A percentile compares a stretch with the other conserved stretches of the same genome.
These are phyloP conservation scores for Rhizophora apiculata DNA, from an alignment of 345 rosid species.

Conservation along the genomic window DNA sequence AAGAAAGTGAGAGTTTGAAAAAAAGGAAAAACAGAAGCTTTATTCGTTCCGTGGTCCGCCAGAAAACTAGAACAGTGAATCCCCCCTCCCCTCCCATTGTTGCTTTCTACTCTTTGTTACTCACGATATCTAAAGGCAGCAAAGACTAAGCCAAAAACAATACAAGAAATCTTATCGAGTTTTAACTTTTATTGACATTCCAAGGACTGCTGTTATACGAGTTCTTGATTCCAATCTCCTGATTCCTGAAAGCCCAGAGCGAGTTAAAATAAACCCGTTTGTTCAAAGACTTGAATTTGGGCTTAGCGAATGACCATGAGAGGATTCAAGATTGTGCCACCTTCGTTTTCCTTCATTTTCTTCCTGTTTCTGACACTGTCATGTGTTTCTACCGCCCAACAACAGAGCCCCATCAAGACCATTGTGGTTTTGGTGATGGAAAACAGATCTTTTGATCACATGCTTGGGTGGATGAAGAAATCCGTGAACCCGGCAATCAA, in stretches of 20 bases:
- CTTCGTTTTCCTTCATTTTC: conserved; percentile 37
- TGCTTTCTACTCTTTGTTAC: not conserved
- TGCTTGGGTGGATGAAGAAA: conserved; percentile 96
- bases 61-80: conserved; percentile 2
- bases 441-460: conserved; percentile 88
- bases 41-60: conserved; percentile 12
- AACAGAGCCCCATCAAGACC: conserved; percentile 62
- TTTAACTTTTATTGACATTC: conserved; percentile 2
- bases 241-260: not conserved
- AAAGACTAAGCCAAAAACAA: not conserved
- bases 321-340: conserved; percentile 24
- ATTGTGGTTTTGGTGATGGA: conserved; percentile 84
- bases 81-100: too few relatives aligned
- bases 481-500: conserved; percentile 58
- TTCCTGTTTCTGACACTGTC: conserved; percentile 43
- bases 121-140: conserved; percentile 1
- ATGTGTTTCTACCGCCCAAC: conserved; percentile 40
- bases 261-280: conserved; percentile 4
- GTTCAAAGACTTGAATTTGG: not conserved
- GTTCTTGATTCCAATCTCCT: not conserved
- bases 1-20: not conserved
- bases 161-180: not conserved
- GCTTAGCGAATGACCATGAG: conserved; percentile 23
- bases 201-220: not conserved
- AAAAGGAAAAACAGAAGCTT: conserved; percentile 16